Evolutionary conservation across 371 early-diverging fungal genomes (phyloP), one percentile per base, ranked within the genome.

Genomic region (Lichtheimia ornata): DNA sequence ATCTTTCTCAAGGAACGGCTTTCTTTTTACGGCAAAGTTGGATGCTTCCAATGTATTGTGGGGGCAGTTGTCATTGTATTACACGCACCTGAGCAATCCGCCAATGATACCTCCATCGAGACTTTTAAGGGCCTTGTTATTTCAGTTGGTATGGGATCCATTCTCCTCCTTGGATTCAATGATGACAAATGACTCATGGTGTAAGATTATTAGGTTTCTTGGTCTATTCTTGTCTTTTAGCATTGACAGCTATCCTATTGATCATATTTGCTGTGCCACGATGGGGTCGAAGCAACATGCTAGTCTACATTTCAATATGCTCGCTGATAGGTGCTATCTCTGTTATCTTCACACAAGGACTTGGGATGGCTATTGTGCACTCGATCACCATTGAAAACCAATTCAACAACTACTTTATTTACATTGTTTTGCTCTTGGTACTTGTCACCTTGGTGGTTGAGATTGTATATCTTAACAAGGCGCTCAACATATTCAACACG

Each of bases 401-500:
- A 73, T 89, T 97, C 63, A 84, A 82, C 53, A 84, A 92, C 58
- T 86, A 91, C 70, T 94, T 94, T 61, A 91, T 95, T 18, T 97
- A 93, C 63, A 63, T 94, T 27, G 90, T 95, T 35, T 74, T 89
- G 6, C 72, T 81, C 3, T 84, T 91, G 18, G 93, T 94, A 1
- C 64, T 84, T 4, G 76, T 85, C 6, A 94, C 94, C 20, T 85
- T 95, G 40, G 60, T 93, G 18, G 83, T 90, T 15, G 94, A 97
- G 73, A 92, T 96, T 71, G 94, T 94, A 70, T 97, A 96, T 71
- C 91, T 97, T 54, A 97, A 97, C 84, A 97, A 97, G 77, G 96
- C 97, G 17, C 82, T 97, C 17, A 95, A 95, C 64, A 65, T 92
- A 45, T 97, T 95, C 73, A 91, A 91, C 55, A 95, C 97, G 13